A percentile compares a stretch with the other conserved stretches of the same genome.
Conservation (phyloP, 202 grass and related monocot species). For the Carex arenaria region DNA sequence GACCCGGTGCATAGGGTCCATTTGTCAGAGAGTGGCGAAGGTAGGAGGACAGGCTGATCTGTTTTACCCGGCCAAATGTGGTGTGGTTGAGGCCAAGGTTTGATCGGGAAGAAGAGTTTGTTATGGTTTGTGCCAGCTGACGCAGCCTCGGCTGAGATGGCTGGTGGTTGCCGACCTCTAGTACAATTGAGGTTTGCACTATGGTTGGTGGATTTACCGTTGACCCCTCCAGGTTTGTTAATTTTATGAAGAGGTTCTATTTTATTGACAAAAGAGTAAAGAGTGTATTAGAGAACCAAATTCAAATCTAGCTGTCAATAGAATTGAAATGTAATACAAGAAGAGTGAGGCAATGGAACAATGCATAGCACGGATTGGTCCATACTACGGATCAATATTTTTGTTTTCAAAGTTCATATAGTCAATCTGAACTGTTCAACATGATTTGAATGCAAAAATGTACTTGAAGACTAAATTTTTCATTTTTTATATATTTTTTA, state of each 20-base stretch:
- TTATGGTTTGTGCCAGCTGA: slow-evolving; percentile 84
- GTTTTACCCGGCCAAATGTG: slow-evolving; percentile 91
- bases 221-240: slow-evolving; percentile 81
- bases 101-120: slow-evolving; percentile 78
- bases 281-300: background rate
- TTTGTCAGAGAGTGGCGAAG: slow-evolving; percentile 75
- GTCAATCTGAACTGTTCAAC: no score
- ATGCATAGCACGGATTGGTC: no score
- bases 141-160: slow-evolving; percentile 80
- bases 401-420: no score
- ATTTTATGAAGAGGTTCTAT: slow-evolving; percentile 86
- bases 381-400: no score
- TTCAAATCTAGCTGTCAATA: background rate
- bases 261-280: slow-evolving; percentile 11
- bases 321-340: background rate
- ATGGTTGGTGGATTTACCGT: slow-evolving; percentile 64
- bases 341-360: no score
- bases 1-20: slow-evolving; percentile 50
- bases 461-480: no score
- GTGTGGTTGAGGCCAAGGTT: slow-evolving; percentile 95
- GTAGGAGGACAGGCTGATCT: slow-evolving; percentile 91
- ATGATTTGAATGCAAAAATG: no score
- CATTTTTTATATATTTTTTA: no score
- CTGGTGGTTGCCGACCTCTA: slow-evolving; percentile 75
- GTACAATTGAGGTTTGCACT: slow-evolving; percentile 78